Evolutionary conservation across 495 filamentous ascomycete species (phyloP), one percentile per base, ranked within the genome.

Genomic region (Diplogelasinospora grovesii): DNA sequence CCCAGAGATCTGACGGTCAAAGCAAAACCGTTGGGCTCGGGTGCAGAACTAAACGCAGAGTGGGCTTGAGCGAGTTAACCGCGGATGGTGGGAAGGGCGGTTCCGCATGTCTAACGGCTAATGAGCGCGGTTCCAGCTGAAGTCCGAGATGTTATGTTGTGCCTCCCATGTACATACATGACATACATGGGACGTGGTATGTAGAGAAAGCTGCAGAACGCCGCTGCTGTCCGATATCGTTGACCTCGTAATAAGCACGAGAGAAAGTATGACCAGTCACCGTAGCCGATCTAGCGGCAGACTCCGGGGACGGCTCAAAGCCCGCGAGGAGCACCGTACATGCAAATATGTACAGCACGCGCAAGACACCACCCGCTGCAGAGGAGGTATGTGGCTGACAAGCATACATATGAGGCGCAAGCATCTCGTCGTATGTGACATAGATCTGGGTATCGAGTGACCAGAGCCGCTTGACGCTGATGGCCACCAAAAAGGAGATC

Each of bases 21-120:
- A 45, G 48, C 50, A 52, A 38, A 28, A 45, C 51, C 56, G 53
- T 59, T 59, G 43, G 41, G 56, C 30, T 48, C 38, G 36, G 44
- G 44, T 50, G 42, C 11, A 22, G 23, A 27, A 21, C 29, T 22
- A 28, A 23, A 39, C 14, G 41, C 46, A 57, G 41, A n/a, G n/a
- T n/a, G n/a, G n/a, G 30, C 46, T 43, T 33, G 43, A 48, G 45
- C 37, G 43, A 47, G 48, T 45, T 53, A 53, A 52, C 52, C 49
- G 54, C 57, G 57, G 43, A 55, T 16, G 45, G 45, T 43, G 49
- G 44, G 45, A 22, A 43, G 22, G 11, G 42, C 48, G 45, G 49
- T 39, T 48, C 28, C 44, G 27, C 49, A 36, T 27, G 39, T 36
- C 33, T 30, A 47, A 50, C 38, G 46, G 45, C 49, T 43, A 46